Percentiles rank a stretch among this genome's conserved stretches.
Evolutionary conservation across 306 rosid genomes (phyloP).

Genomic region (Sindora glabra): DNA sequence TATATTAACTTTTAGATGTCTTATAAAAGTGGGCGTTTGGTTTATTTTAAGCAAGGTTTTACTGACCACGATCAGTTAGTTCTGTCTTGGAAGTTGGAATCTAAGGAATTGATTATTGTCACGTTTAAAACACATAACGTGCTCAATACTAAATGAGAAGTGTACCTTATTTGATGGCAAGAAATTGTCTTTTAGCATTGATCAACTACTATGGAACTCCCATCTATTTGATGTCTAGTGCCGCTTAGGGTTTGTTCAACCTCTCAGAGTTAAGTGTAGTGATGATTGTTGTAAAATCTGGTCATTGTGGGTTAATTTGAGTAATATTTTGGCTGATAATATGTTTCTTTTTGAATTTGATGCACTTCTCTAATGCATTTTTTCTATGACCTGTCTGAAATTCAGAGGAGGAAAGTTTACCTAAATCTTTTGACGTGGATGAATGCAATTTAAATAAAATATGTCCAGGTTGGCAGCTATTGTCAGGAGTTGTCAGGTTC

Average conservation of each 20-base stretch:
- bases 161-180: background rate
- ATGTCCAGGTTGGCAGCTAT: background rate
- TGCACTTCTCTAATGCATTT: no score
- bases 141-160: background rate
- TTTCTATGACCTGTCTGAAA: no score
- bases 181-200: background rate
- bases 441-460: background rate
- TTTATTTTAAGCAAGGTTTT: background rate
- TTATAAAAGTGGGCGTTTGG: background rate
- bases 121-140: background rate
- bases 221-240: background rate
- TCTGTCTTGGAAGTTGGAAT: background rate
- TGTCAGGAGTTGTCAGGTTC: background rate
- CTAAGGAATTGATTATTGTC: background rate
- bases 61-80: constrained; percentile 22
- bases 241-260: background rate
- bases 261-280: background rate
- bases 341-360: no score
- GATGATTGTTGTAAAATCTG: background rate
- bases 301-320: constrained; percentile 7
- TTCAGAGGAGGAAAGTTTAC: background rate
- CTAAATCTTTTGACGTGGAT: background rate
- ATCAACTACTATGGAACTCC: background rate
- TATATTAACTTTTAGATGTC: background rate
- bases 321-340: background rate